Percentiles rank a stretch among this genome's conserved stretches.
Conservation (phyloP, 2,329 filamentous ascomycete species). For the Thelonectria olida region DNA sequence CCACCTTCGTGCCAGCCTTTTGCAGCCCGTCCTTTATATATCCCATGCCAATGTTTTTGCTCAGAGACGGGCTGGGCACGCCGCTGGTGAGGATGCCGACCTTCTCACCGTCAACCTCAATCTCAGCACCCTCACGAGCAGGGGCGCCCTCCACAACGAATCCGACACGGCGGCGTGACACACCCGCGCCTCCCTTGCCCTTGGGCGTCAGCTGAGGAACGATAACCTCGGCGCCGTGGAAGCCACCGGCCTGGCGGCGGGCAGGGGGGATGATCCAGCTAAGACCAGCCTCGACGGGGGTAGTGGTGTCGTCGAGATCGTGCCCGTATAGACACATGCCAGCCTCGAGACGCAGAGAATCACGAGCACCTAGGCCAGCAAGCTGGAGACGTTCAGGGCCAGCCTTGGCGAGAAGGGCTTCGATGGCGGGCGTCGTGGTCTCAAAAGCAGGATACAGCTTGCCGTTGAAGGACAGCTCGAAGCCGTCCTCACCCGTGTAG, state of each 20-base stretch:
- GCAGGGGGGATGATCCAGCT: constrained; percentile 87
- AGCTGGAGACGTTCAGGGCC: constrained; percentile 73
- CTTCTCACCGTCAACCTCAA: constrained; percentile 72
- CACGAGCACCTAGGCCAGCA: constrained; percentile 88
- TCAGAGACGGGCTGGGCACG: constrained; percentile 85
- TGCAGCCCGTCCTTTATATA: constrained; percentile 85
- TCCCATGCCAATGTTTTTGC: constrained; percentile 95
- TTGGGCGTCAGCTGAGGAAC: constrained; percentile 78
- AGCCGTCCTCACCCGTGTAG: constrained; percentile 98
- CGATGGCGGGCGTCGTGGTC: constrained; percentile 64
- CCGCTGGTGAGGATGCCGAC: constrained; percentile 89
- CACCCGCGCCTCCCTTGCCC: constrained; percentile 76
- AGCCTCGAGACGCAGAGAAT: constrained; percentile 92
- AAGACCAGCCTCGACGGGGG: constrained; percentile 66
- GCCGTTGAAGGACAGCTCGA: constrained; percentile 84
- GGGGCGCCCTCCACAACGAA: constrained; percentile 86
- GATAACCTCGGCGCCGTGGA: constrained; percentile 85
- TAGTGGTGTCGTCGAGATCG: constrained; percentile 84
- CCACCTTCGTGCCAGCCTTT: constrained; percentile 84
- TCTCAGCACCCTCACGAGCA: constrained; percentile 86
- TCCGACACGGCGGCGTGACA: constrained; percentile 79
- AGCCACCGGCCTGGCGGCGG: constrained; percentile 73
- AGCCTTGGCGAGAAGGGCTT: constrained; percentile 73
- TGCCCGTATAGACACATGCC: constrained; percentile 99
- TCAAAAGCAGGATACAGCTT: constrained; percentile 51